Evolutionary conservation across 805 yeast genomes (phyloP).

Genomic region (Pichia membranifaciens): DNA sequence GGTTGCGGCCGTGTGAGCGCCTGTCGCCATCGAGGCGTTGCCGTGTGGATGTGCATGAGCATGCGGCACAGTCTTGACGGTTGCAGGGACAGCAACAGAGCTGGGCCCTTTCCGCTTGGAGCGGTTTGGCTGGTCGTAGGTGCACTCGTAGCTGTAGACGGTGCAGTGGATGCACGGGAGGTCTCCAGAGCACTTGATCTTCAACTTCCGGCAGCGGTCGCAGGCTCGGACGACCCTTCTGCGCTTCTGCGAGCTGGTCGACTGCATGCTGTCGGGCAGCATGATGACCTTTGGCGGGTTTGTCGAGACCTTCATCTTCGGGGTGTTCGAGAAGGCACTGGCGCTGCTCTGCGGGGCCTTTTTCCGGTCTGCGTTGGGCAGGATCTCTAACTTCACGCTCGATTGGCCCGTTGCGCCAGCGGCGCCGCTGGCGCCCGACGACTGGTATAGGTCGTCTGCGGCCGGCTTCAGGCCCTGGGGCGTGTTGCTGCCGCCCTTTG

Average conservation of each 20-base stretch:
- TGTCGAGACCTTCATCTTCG: neutral
- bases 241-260: constrained; percentile 21
- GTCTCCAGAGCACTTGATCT: constrained; percentile 48
- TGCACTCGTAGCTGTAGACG: constrained; percentile 78
- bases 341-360: too few species aligned
- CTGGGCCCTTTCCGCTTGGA: constrained; percentile 31
- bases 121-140: constrained; percentile 66
- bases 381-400: too few species aligned
- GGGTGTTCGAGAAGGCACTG: neutral
- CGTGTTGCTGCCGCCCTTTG: too few species aligned
- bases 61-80: neutral
- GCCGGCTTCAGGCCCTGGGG: too few species aligned
- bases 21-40: neutral
- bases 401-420: too few species aligned
- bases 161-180: constrained; percentile 59
- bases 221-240: constrained; percentile 45
- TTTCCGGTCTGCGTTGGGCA: too few species aligned
- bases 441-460: too few species aligned
- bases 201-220: constrained; percentile 44
- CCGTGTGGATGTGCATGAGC: neutral
- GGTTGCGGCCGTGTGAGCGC: neutral
- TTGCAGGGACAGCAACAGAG: neutral
- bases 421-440: too few species aligned
- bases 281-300: constrained; percentile 26
- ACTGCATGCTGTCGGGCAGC: constrained; percentile 18